Evolutionary conservation across 1,139 yeast species (phyloP).

Genomic region (Nadsonia commutata): DNA sequence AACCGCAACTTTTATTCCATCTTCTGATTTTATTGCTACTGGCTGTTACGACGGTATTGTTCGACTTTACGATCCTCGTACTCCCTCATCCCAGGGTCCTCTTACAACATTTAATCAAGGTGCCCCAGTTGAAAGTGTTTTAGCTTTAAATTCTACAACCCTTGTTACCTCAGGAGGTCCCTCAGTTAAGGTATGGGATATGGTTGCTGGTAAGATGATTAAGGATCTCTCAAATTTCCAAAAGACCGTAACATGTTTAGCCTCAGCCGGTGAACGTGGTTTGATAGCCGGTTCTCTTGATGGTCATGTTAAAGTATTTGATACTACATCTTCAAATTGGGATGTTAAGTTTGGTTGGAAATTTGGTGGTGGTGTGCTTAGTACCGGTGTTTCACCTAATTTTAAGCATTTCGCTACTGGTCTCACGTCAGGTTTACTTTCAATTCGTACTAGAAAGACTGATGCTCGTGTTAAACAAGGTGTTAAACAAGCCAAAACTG

Average conservation of each 20-base stretch:
- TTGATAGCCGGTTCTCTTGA: constrained; percentile 86
- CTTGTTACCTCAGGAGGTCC: constrained; percentile 78
- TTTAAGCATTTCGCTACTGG: constrained; percentile 92
- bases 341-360: constrained; percentile 96
- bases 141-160: constrained; percentile 67
- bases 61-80: constrained; percentile 75
- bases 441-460: constrained; percentile 76
- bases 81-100: constrained; percentile 26
- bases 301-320: constrained; percentile 94
- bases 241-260: constrained; percentile 79
- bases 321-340: constrained; percentile 59
- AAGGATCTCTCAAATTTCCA: constrained; percentile 68
- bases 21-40: constrained; percentile 64
- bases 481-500: constrained; percentile 25
- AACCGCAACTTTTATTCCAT: constrained; percentile 65
- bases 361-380: constrained; percentile 81
- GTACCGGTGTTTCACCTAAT: constrained; percentile 83
- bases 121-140: constrained; percentile 80
- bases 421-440: constrained; percentile 71
- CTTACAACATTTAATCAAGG: constrained; percentile 40
- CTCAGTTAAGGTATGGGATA: constrained; percentile 80
- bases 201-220: constrained; percentile 55
- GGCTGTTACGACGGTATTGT: constrained; percentile 90
- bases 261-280: constrained; percentile 51
- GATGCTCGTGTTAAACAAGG: constrained; percentile 33